Evolutionary conservation across 1,284 basidiomycete genomes (phyloP).

Genomic region (Ceraceosorus bombacis): DNA sequence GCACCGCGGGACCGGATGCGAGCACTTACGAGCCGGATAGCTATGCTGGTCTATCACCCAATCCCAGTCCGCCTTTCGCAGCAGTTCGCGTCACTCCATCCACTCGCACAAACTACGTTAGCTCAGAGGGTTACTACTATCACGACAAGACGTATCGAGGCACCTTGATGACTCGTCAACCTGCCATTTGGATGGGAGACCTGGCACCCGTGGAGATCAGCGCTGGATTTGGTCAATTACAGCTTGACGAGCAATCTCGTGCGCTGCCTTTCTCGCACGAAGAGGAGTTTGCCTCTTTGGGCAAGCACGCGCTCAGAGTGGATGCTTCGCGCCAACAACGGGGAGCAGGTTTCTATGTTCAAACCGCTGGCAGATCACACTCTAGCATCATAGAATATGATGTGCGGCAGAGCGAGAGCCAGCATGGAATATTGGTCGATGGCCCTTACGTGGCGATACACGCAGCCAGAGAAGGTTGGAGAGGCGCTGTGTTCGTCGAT

Average conservation of each 20-base stretch:
- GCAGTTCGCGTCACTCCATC: conserved; percentile 19
- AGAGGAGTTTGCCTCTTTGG: conserved; percentile 60
- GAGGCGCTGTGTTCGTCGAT: conserved; percentile 57
- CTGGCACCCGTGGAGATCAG: conserved; percentile 50
- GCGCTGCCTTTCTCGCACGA: conserved; percentile 59
- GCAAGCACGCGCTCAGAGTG: conserved; percentile 63
- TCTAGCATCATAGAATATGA: conserved; percentile 62
- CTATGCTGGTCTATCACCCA: conserved; percentile 25
- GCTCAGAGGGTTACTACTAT: conserved; percentile 24
- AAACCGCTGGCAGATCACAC: conserved; percentile 70
- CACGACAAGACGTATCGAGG: conserved; percentile 24
- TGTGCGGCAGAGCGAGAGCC: conserved; percentile 13
- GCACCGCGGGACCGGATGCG: conserved; percentile 28
- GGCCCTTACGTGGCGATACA: conserved; percentile 64
- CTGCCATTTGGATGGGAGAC: conserved; percentile 79
- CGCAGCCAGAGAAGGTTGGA: conserved; percentile 60
- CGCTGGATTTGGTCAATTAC: conserved; percentile 58
- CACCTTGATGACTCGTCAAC: conserved; percentile 45
- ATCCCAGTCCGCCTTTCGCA: conserved; percentile 22
- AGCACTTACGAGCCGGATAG: conserved; percentile 14
- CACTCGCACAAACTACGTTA: conserved; percentile 23
- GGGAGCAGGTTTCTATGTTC: conserved; percentile 47
- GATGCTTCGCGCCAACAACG: conserved; percentile 54
- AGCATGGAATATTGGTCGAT: not conserved
- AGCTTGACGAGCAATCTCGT: conserved; percentile 57